Evolutionary conservation across 2,329 filamentous ascomycete genomes (phyloP).

Genomic region (Fusarium zealandicum): DNA sequence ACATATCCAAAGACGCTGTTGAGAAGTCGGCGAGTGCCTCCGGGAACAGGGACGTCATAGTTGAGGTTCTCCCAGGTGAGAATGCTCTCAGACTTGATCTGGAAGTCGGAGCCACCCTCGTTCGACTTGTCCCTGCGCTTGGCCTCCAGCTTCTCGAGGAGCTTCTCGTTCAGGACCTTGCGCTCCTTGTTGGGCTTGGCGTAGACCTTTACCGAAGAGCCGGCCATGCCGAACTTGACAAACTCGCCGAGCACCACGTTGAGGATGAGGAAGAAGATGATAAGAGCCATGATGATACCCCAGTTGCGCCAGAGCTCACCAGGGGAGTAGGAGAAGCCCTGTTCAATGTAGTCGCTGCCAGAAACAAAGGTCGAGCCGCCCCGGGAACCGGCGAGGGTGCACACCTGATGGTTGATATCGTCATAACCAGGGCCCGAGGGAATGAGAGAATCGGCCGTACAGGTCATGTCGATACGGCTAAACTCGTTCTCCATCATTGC

Average conservation of each 20-base stretch:
- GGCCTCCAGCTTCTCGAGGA: slow-evolving; percentile 65
- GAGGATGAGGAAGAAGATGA: slow-evolving; percentile 75
- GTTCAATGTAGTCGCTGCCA: slow-evolving; percentile 72
- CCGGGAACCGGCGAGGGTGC: slow-evolving; percentile 76
- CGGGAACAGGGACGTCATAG: slow-evolving; percentile 72
- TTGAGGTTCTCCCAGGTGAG: slow-evolving; percentile 87
- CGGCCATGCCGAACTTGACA: slow-evolving; percentile 79
- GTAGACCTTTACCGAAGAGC: slow-evolving; percentile 82
- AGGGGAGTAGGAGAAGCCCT: slow-evolving; percentile 71
- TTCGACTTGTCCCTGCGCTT: slow-evolving; percentile 57
- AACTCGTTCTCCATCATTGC: slow-evolving; percentile 91
- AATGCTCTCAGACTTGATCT: slow-evolving; percentile 67
- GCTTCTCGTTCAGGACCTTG: slow-evolving; percentile 68
- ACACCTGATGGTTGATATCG: slow-evolving; percentile 78
- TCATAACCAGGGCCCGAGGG: slow-evolving; percentile 74
- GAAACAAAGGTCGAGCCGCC: slow-evolving; percentile 69
- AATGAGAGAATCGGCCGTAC: slow-evolving; percentile 71
- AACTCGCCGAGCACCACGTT: slow-evolving; percentile 83
- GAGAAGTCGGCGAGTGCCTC: slow-evolving; percentile 63
- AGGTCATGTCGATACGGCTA: slow-evolving; percentile 70
- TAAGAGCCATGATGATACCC: slow-evolving; percentile 79
- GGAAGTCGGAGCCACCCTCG: slow-evolving; percentile 58
- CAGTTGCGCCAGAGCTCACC: slow-evolving; percentile 82
- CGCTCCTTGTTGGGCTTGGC: slow-evolving; percentile 73
- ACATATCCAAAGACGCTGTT: slow-evolving; percentile 71